These are phyloP conservation scores for Sicyos edulis DNA, from an alignment of 306 rosid species.

Conservation along the genomic window DNA sequence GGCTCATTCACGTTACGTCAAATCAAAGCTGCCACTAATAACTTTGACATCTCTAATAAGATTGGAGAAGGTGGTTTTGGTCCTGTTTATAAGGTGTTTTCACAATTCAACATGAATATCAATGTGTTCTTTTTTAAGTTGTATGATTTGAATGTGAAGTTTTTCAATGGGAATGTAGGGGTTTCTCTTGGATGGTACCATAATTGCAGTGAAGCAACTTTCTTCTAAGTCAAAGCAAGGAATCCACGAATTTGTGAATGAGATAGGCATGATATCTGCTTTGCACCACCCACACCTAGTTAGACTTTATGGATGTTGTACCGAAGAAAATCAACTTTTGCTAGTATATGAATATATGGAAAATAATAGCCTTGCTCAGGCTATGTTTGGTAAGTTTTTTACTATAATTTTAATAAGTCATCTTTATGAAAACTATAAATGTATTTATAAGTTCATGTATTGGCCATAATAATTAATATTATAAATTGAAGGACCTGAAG, in stretches of 20 bases:
- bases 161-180: neutral
- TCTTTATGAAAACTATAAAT: neutral
- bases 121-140: neutral
- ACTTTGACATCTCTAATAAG: no score
- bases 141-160: neutral
- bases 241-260: no score
- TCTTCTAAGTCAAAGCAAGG: no score
- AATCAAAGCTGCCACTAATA: conserved; percentile 37
- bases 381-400: neutral
- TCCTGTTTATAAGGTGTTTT: no score
- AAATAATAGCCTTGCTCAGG: neutral
- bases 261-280: no score
- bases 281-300: no score
- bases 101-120: neutral
- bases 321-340: no score
- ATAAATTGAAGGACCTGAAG: neutral
- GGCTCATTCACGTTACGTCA: conserved; percentile 30
- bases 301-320: no score
- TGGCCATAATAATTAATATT: neutral
- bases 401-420: conserved; percentile 3
- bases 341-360: no score
- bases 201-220: neutral
- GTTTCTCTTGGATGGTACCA: neutral
- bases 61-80: no score
- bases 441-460: neutral